phyloP scores from a whole-genome alignment of 1,284 basidiomycete species.

The Heterobasidion irregulare region DNA sequence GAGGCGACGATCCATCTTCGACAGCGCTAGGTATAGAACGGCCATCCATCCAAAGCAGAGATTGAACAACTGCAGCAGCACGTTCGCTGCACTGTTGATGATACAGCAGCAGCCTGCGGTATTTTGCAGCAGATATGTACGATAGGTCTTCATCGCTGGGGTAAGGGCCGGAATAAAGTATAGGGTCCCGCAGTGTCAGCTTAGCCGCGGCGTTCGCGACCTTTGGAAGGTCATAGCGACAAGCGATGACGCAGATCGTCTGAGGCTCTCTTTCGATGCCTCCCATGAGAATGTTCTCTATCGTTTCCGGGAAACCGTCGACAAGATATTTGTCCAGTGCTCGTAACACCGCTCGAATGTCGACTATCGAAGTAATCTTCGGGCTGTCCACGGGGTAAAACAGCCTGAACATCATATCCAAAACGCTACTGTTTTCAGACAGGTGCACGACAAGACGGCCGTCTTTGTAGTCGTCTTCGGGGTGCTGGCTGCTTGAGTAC shows the following conservation, averaged over 20 bases:
- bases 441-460: neutral
- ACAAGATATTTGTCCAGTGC: neutral
- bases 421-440: neutral
- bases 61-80: neutral
- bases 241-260: neutral
- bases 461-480: neutral
- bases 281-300: neutral
- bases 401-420: neutral
- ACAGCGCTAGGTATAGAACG: neutral
- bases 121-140: neutral
- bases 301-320: neutral
- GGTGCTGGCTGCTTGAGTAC: neutral
- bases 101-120: constrained; percentile 1
- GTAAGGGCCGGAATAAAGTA: neutral
- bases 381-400: neutral
- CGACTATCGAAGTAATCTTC: neutral
- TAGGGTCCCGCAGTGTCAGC: neutral
- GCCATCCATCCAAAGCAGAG: neutral
- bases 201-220: neutral
- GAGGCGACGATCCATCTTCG: neutral
- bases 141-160: neutral
- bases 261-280: neutral
- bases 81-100: neutral
- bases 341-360: neutral
- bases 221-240: neutral